These are phyloP conservation scores for Geranium incanum DNA, from an alignment of 441 rosid genomes.

Conservation along the genomic window DNA sequence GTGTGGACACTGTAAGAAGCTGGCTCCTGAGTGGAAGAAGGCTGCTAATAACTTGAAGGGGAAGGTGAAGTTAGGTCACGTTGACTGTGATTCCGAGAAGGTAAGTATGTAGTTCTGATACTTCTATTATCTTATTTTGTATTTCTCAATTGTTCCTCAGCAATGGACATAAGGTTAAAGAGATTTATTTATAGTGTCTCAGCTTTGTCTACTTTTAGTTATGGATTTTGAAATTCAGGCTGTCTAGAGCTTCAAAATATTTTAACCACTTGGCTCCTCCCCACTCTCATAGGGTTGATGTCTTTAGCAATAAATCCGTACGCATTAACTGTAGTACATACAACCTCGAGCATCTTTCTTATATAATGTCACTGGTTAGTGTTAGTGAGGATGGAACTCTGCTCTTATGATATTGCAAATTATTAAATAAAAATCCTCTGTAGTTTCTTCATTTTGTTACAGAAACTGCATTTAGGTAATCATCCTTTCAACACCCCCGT, in stretches of 20 bases:
- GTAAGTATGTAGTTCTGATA: slow-evolving; percentile 29
- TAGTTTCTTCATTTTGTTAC: too few relatives aligned
- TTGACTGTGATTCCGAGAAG: slow-evolving; percentile 88
- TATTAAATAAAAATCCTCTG: too few relatives aligned
- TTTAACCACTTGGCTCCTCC: neutral
- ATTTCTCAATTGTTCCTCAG: neutral
- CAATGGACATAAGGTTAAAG: neutral
- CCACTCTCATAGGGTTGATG: neutral
- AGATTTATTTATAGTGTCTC: neutral
- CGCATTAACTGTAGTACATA: neutral
- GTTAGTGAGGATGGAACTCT: neutral
- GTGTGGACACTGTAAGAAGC: slow-evolving; percentile 98
- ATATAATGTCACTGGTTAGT: neutral
- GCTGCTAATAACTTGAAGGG: slow-evolving; percentile 93
- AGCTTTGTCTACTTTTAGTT: neutral
- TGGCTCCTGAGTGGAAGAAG: slow-evolving; percentile 97
- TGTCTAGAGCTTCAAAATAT: neutral
- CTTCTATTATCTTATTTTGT: neutral
- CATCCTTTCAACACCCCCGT: too few relatives aligned
- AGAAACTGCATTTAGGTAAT: too few relatives aligned
- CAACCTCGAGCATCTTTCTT: neutral
- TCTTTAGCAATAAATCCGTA: neutral
- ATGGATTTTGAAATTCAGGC: neutral
- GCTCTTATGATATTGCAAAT: neutral
- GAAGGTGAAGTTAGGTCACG: slow-evolving; percentile 94